These are phyloP conservation scores for Venturia nashicola DNA, from an alignment of 2,329 filamentous ascomycete genomes.

Conservation along the genomic window DNA sequence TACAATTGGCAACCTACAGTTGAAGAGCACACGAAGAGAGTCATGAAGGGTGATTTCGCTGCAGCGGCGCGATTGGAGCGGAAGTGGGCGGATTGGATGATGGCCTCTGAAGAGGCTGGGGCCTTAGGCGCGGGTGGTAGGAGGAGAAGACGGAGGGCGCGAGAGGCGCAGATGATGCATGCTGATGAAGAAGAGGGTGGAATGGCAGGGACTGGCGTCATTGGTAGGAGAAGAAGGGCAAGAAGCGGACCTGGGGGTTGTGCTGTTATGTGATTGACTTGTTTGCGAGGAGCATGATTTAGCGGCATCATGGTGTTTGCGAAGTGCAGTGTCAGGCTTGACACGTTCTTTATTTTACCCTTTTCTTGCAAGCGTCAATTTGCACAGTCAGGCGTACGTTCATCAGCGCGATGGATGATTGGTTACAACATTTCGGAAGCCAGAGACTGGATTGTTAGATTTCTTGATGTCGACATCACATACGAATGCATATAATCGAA, in stretches of 20 bases:
- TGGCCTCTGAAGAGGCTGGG: slow-evolving; percentile 74
- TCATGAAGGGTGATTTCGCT: slow-evolving; percentile 62
- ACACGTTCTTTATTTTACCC: not conserved
- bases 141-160: slow-evolving; percentile 60
- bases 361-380: not conserved
- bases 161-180: slow-evolving; percentile 71
- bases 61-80: slow-evolving; percentile 69
- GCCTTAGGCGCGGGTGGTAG: slow-evolving; percentile 53
- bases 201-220: slow-evolving; percentile 22
- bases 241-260: slow-evolving; percentile 29
- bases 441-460: too few species aligned
- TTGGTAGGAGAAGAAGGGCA: slow-evolving; percentile 32
- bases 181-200: slow-evolving; percentile 67
- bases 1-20: slow-evolving; percentile 93
- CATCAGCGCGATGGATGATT: too few species aligned
- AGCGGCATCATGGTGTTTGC: not conserved
- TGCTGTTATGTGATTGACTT: slow-evolving; percentile 5
- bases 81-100: slow-evolving; percentile 93
- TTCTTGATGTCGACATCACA: too few species aligned
- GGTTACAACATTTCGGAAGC: too few species aligned
- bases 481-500: too few species aligned
- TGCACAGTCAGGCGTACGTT: too few species aligned
- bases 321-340: not conserved
- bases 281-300: not conserved
- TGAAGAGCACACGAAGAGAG: slow-evolving; percentile 81